Evolutionary conservation across 768 basidiomycete genomes (phyloP), one percentile per base, ranked within the genome.

Genomic region (Hypholoma sublateritium): DNA sequence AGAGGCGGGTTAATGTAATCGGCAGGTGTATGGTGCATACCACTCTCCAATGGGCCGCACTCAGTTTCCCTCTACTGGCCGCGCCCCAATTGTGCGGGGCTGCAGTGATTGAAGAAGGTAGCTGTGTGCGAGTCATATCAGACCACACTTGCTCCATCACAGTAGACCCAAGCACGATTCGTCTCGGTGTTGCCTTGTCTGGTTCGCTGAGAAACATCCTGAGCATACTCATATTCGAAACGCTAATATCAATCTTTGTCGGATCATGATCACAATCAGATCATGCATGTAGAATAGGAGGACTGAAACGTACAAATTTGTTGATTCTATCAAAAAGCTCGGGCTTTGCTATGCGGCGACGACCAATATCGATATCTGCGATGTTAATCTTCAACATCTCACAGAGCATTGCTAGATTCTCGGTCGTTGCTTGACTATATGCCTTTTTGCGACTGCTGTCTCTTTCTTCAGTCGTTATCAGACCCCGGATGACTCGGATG

Each of bases 1-100:
- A 75, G 5, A 74, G 55, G 19, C 63, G 62, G 11, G 59, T 61
- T 0, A 75, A 64, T 2, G 63, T 67, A 3, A 74, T 62, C 0
- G 64, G 65, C 6, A 73, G 53, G 50, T 72, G 56, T 5, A 72
- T 56, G 0, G 68, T 62, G 19, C 67, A 66, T 1, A 66, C 25
- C 0, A 59, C 56, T 17, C 66, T 50, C 72, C 71, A 74, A 42
- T 75, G 66, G 52, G 72, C 69, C 6, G 71, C 72, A 37, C 68
- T 72, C 3, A 74, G 61, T 50, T 72, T 75, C 1, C 72, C 66
- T 7, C 42, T 34, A 16, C 43, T 53, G 8, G 59, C 39, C 57
- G 56, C 44, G 25, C 68, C 55, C 49, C 50, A 42, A 57, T 53
- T 14, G 45, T 51, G 4, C 54, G 66, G 60, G 44, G 63, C 53